Conservation (phyloP, 129 eudicot species). For the Saposhnikovia divaricata region DNA sequence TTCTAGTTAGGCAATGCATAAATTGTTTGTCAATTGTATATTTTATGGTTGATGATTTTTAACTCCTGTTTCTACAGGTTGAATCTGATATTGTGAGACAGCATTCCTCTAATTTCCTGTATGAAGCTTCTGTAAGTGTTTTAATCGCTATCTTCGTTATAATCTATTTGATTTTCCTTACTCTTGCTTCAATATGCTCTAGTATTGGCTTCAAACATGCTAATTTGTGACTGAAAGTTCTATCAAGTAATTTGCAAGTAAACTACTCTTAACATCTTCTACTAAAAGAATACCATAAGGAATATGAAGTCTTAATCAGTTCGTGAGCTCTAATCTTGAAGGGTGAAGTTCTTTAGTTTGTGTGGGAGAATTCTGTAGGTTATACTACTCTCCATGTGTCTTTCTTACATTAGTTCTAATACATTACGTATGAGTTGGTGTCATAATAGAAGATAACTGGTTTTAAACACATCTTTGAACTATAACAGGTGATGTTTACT, state of each 20-base stretch:
- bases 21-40: neutral
- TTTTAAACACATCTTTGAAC: neutral
- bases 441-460: neutral
- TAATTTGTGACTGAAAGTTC: neutral
- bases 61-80: slow-evolving; percentile 2
- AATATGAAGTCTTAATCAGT: neutral
- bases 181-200: neutral
- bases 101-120: neutral
- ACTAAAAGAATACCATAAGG: no score
- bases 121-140: neutral
- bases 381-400: neutral
- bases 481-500: neutral
- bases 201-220: neutral
- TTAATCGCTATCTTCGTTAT: neutral
- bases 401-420: neutral
- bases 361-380: neutral
- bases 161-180: neutral
- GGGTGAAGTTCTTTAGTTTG: neutral
- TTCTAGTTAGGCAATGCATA: neutral
- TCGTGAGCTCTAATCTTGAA: neutral
- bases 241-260: neutral
- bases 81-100: neutral
- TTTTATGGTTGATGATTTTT: neutral
- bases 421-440: neutral
- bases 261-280: neutral